These are phyloP conservation scores for Rhizopus delemar DNA, from an alignment of 371 early-diverging fungal species.

Conservation along the genomic window DNA sequence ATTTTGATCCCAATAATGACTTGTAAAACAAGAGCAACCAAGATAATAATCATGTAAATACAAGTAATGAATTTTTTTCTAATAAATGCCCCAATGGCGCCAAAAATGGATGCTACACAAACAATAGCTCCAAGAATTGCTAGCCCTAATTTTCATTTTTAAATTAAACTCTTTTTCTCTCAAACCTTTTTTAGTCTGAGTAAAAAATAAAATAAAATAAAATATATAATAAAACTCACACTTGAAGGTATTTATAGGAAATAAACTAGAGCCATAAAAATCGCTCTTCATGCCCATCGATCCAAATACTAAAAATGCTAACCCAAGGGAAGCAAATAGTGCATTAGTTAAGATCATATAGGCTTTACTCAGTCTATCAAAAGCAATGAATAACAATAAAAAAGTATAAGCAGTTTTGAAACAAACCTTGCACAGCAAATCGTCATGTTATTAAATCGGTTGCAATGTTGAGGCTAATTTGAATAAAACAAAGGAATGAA, in stretches of 20 bases:
- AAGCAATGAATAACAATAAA: neutral
- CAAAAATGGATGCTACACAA: slow-evolving; percentile 40
- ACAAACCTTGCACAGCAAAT: slow-evolving; percentile 38
- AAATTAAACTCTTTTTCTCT: neutral
- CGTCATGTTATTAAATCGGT: slow-evolving; percentile 19
- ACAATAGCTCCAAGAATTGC: slow-evolving; percentile 44
- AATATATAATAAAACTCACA: slow-evolving; percentile 23
- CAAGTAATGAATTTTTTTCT: slow-evolving; percentile 28
- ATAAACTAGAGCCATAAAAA: slow-evolving; percentile 42
- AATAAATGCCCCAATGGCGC: slow-evolving; percentile 34
- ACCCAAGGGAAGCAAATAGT: slow-evolving; percentile 44
- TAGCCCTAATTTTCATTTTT: slow-evolving; percentile 21
- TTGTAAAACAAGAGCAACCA: slow-evolving; percentile 42
- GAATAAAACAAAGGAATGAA: slow-evolving; percentile 1
- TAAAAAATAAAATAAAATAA: neutral
- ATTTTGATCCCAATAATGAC: slow-evolving; percentile 43
- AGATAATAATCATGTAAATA: slow-evolving; percentile 41
- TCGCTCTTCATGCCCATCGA: slow-evolving; percentile 37
- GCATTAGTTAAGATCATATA: slow-evolving; percentile 49
- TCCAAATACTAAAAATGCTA: slow-evolving; percentile 46
- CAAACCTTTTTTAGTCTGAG: neutral
- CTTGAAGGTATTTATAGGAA: slow-evolving; percentile 40
- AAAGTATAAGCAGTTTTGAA: neutral
- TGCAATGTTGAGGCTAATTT: neutral
- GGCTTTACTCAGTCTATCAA: slow-evolving; percentile 47